Evolutionary conservation across 306 rosid genomes (phyloP), one percentile per base, ranked within the genome.

Genomic region (Citrullus amarus): DNA sequence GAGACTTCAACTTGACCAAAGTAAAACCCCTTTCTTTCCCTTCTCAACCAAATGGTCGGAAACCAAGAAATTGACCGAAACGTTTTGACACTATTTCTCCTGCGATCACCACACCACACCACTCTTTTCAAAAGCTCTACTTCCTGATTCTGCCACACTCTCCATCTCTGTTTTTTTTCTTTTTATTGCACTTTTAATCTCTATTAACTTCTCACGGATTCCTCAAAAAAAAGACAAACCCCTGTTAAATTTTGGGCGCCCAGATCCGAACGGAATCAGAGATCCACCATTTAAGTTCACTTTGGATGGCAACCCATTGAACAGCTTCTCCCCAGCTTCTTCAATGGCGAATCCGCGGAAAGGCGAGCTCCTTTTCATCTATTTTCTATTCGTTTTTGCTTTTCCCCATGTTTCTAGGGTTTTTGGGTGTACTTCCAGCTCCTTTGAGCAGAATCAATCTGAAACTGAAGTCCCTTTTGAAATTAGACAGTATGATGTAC

Each of bases 321-420:
- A 54, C 25, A 54, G 43, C 71, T 28, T 71, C 59, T 65, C 48
- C 50, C 74, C 38, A 71, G 79, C 76, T 83, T 80, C 67, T 79
- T 16, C 79, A 79, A 85, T 86, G 99, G 96, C 96, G 87, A 78
- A 30, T 65, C 71, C 71, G 34, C 79, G 76, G 10, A 86, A 80
- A 92, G 98, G 98, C 94, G 92, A 89, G 97, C 82, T 85, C 84
- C 82, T 88, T 80, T 80, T 89, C n/a, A 77, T 91, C 87, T 86
- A 0, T 82, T 70, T 86, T 74, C 82, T 96, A 46, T 83, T 91
- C 25, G 38, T 82, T 86, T 81, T 81, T 22, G 72, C 72, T 78
- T 80, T 63, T 76, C 78, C 82, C 3, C 72, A n/a, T 78, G 88
- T 80, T 81, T 80, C 84, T 34, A 50, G 84, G 77, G 68, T 62